A percentile compares a stretch with the other conserved stretches of the same genome.
Conservation (phyloP, 1,139 yeast species). For the Pneumocystis wakefieldiae region DNA sequence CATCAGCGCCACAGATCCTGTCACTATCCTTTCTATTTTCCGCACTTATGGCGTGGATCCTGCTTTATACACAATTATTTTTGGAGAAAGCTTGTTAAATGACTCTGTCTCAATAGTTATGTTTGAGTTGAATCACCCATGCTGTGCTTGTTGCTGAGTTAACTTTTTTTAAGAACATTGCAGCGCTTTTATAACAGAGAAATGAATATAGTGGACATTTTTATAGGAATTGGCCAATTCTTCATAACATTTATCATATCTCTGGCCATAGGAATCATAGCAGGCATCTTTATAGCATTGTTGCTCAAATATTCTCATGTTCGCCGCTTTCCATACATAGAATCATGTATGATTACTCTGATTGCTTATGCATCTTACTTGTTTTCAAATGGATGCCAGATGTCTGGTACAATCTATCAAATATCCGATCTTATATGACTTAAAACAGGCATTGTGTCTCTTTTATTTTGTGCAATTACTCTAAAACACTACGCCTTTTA, state of each 20-base stretch:
- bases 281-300: slow-evolving; percentile 81
- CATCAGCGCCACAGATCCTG: slow-evolving; percentile 95
- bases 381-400: slow-evolving; percentile 92
- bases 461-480: slow-evolving; percentile 90
- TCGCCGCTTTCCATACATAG: slow-evolving; percentile 88
- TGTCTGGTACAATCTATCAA: slow-evolving; percentile 4
- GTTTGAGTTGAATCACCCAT: slow-evolving; percentile 43
- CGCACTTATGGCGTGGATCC: slow-evolving; percentile 97
- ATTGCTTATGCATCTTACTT: slow-evolving; percentile 94
- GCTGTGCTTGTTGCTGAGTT: background rate
- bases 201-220: slow-evolving; percentile 59
- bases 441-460: slow-evolving; percentile 72
- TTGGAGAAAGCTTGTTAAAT: slow-evolving; percentile 87
- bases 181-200: slow-evolving; percentile 86
- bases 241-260: slow-evolving; percentile 87
- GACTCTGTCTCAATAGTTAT: slow-evolving; percentile 98
- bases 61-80: slow-evolving; percentile 84
- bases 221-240: slow-evolving; percentile 89
- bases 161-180: slow-evolving; percentile 38
- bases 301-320: slow-evolving; percentile 84
- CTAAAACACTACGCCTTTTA: slow-evolving; percentile 91
- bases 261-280: slow-evolving; percentile 73
- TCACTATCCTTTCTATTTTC: slow-evolving; percentile 87
- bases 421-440: background rate
- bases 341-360: slow-evolving; percentile 76